Evolutionary conservation across 139 green algal species (phyloP).

Genomic region (Chlorella sp.): DNA sequence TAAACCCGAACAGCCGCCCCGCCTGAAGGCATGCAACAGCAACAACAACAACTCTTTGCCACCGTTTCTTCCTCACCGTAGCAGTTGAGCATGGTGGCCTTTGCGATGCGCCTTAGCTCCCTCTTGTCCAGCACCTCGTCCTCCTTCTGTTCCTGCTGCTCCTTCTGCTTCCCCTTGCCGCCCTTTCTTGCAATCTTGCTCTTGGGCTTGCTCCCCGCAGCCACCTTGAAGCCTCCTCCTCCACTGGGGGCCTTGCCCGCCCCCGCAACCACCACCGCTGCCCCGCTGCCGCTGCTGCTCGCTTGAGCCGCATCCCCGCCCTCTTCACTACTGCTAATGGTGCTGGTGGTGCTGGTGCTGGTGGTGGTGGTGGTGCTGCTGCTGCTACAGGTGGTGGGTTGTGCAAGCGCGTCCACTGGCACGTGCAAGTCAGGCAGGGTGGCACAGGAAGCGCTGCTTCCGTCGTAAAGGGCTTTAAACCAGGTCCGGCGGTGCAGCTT

Average conservation of each 20-base stretch:
- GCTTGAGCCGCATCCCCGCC: too few species aligned
- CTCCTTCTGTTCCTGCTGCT: too few species aligned
- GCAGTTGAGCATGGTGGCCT: neutral
- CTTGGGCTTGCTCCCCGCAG: neutral
- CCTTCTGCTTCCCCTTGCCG: too few species aligned
- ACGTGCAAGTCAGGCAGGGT: neutral
- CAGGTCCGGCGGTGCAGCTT: neutral
- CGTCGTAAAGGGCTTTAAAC: neutral
- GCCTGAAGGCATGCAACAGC: too few species aligned
- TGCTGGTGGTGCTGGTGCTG: too few species aligned
- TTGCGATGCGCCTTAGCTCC: neutral
- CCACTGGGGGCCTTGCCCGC: neutral
- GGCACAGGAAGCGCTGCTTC: neutral
- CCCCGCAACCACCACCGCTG: neutral
- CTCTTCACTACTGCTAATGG: too few species aligned
- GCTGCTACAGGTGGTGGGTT: neutral
- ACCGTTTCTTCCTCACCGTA: too few species aligned
- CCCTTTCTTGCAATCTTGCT: neutral
- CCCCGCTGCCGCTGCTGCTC: neutral
- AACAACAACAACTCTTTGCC: too few species aligned
- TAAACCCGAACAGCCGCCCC: too few species aligned
- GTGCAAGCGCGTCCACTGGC: neutral
- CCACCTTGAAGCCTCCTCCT: neutral
- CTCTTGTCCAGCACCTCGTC: neutral
- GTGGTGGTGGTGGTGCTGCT: too few species aligned